phyloP scores from a whole-genome alignment of 2,329 filamentous ascomycete genomes.

The Aspergillaceae sp. region DNA sequence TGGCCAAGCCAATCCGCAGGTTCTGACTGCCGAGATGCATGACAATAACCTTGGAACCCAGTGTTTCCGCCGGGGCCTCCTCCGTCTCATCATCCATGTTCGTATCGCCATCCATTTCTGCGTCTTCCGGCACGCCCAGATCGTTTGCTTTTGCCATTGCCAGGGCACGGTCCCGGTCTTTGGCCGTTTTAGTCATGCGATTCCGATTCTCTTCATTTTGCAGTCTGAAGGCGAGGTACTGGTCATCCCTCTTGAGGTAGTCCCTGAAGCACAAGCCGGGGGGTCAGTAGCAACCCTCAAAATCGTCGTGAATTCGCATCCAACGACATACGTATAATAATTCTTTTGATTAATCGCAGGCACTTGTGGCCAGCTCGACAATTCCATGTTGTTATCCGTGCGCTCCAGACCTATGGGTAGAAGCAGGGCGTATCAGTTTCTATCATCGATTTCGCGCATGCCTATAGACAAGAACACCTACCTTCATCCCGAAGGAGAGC shows the following conservation, averaged over 20 bases:
- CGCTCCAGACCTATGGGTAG: constrained; percentile 66
- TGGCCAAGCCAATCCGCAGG: constrained; percentile 86
- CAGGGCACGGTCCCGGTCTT: constrained; percentile 77
- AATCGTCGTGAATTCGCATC: background rate
- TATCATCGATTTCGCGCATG: background rate
- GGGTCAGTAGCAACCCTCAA: constrained; percentile 6
- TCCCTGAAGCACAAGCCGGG: constrained; percentile 50
- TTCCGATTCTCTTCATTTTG: constrained; percentile 82
- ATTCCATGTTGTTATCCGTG: constrained; percentile 97
- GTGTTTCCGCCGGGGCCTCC: constrained; percentile 51
- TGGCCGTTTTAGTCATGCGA: constrained; percentile 72
- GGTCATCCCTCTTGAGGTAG: constrained; percentile 96
- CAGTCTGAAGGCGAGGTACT: constrained; percentile 79
- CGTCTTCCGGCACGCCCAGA: constrained; percentile 32
- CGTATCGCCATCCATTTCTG: constrained; percentile 23
- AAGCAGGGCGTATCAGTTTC: constrained; percentile 5
- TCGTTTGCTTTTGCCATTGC: constrained; percentile 66
- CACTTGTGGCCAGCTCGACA: constrained; percentile 87
- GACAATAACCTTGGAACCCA: constrained; percentile 84
- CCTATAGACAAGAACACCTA: constrained; percentile 14
- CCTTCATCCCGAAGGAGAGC: constrained; percentile 54
- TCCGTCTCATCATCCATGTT: constrained; percentile 51
- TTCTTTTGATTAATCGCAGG: constrained; percentile 98
- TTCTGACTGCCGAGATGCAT: constrained; percentile 96
- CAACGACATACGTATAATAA: constrained; percentile 70